phyloP scores from a whole-genome alignment of 495 filamentous ascomycete genomes.

The Chaetomidium leptoderma region DNA sequence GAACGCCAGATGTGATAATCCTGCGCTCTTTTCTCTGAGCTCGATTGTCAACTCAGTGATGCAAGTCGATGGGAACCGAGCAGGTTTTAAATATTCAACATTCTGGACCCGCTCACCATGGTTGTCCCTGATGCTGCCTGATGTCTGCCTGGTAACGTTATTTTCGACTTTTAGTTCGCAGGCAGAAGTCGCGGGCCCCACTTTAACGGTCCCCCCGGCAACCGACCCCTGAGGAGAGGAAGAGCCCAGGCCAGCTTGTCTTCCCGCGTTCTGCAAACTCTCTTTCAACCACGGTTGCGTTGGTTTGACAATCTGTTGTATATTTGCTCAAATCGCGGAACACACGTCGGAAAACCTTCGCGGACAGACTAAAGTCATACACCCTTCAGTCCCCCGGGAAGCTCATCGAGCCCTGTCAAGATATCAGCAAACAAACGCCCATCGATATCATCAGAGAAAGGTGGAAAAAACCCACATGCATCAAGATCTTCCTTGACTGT shows the following conservation, averaged over 20 bases:
- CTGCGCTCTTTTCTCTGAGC: too few relatives aligned
- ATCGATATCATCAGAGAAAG: neutral
- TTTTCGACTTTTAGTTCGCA: neutral
- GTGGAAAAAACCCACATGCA: constrained; percentile 32
- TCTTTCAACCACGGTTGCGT: too few relatives aligned
- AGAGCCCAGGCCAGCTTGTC: too few relatives aligned
- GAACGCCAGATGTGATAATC: too few relatives aligned
- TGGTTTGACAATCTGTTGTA: too few relatives aligned
- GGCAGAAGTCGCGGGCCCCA: neutral
- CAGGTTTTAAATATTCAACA: too few relatives aligned
- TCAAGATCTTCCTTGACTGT: constrained; percentile 37
- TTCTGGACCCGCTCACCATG: too few relatives aligned
- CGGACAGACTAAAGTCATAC: neutral
- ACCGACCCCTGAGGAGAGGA: neutral
- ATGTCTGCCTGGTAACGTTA: neutral
- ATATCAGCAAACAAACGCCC: neutral
- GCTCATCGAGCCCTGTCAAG: constrained; percentile 9
- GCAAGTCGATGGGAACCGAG: too few relatives aligned
- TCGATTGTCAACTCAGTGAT: too few relatives aligned
- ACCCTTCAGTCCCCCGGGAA: constrained; percentile 2
- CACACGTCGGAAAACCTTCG: too few relatives aligned
- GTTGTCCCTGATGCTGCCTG: neutral
- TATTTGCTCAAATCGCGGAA: too few relatives aligned
- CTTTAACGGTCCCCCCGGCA: neutral
- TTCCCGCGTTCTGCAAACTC: too few relatives aligned